Percentiles rank a stretch among this genome's conserved stretches.
These are phyloP conservation scores for Metschnikowia dekortorum DNA, from an alignment of 805 yeast genomes.

Conservation along the genomic window DNA sequence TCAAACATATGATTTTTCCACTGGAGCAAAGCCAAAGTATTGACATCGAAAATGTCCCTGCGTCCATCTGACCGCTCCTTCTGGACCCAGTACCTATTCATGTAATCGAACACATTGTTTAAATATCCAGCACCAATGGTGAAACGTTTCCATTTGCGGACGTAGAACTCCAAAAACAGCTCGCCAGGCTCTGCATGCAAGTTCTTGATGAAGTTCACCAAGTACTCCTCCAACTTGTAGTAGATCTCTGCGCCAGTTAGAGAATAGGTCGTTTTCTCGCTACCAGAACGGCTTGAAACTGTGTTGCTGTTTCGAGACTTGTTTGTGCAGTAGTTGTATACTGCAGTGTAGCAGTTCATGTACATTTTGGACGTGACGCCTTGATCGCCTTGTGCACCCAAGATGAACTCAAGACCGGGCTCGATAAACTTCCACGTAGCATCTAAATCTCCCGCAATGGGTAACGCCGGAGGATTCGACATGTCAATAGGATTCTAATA, in stretches of 20 bases:
- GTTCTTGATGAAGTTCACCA: conserved; percentile 53
- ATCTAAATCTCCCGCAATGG: conserved; percentile 56
- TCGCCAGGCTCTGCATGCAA: conserved; percentile 41
- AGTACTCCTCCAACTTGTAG: conserved; percentile 60
- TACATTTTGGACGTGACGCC: conserved; percentile 68
- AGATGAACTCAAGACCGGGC: conserved; percentile 66
- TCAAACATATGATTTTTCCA: conserved; percentile 86
- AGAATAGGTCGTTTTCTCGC: conserved; percentile 33
- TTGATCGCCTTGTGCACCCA: conserved; percentile 64
- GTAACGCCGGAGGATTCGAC: conserved; percentile 27
- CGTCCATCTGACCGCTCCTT: conserved; percentile 94
- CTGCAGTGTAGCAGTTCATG: conserved; percentile 87
- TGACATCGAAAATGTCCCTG: conserved; percentile 84
- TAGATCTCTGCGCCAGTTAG: conserved; percentile 91
- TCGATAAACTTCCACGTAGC: conserved; percentile 78
- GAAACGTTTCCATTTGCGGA: conserved; percentile 82
- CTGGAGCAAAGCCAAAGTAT: conserved; percentile 77
- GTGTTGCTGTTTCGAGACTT: conserved; percentile 48
- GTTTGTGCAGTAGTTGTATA: conserved; percentile 88
- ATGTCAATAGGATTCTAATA: conserved; percentile 3
- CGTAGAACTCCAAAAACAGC: conserved; percentile 20
- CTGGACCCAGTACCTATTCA: conserved; percentile 96
- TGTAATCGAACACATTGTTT: conserved; percentile 90
- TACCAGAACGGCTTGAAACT: conserved; percentile 10
- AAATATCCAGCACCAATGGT: conserved; percentile 88